Evolutionary conservation across 306 rosid genomes (phyloP).

Genomic region (Prunus kanzakura): DNA sequence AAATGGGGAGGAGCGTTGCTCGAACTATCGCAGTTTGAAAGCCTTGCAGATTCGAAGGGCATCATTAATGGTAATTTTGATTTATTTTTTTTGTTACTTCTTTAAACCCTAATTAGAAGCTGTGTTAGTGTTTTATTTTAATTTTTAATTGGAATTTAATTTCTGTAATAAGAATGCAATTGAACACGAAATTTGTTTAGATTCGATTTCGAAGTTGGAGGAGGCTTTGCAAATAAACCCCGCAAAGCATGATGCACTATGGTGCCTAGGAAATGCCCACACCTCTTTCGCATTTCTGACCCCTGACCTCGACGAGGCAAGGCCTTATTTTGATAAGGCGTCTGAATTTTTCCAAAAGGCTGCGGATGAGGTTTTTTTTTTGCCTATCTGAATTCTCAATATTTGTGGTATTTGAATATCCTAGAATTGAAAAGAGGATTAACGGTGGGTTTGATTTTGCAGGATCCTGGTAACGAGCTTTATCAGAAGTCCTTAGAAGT

Average conservation of each 20-base stretch:
- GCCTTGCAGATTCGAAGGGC: constrained; percentile 38
- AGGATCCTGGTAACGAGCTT: too few relatives aligned
- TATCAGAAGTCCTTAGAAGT: too few relatives aligned
- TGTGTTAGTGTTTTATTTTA: too few relatives aligned
- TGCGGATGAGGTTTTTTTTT: too few relatives aligned
- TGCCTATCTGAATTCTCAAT: too few relatives aligned
- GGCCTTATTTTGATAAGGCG: constrained; percentile 58
- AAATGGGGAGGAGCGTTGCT: constrained; percentile 79
- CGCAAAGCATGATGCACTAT: constrained; percentile 62
- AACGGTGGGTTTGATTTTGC: too few relatives aligned
- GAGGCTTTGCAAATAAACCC: constrained; percentile 66
- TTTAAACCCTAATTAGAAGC: too few relatives aligned
- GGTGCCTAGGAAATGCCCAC: constrained; percentile 70
- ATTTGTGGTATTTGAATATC: too few relatives aligned
- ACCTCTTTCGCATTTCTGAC: constrained; percentile 61
- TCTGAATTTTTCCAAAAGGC: constrained; percentile 30
- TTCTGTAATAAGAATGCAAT: not conserved
- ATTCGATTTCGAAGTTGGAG: constrained; percentile 61
- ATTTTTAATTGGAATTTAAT: too few relatives aligned
- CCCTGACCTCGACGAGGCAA: constrained; percentile 59
- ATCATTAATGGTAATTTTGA: constrained; percentile 51
- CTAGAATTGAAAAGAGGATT: too few relatives aligned
- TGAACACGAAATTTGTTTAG: constrained; percentile 26
- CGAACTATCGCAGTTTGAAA: constrained; percentile 67
- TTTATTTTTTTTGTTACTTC: too few relatives aligned